Percentiles rank a stretch among this genome's conserved stretches.
Evolutionary conservation across 805 yeast genomes (phyloP).

Genomic region (Ogataea populi-albae): DNA sequence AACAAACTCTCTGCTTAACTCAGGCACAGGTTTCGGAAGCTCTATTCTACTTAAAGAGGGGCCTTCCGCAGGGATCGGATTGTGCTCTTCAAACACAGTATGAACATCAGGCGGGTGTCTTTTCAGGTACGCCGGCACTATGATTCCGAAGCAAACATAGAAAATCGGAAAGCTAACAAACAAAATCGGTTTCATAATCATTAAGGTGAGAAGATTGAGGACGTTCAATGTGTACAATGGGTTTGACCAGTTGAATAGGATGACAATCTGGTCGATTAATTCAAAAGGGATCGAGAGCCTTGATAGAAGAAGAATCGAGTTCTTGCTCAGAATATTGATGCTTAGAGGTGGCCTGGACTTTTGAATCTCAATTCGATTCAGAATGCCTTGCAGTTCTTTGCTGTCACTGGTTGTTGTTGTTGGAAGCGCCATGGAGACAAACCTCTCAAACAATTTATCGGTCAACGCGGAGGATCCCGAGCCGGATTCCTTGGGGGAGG

Average conservation of each 20-base stretch:
- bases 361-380: slow-evolving; percentile 57
- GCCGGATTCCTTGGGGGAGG: slow-evolving; percentile 11
- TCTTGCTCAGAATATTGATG: slow-evolving; percentile 65
- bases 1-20: slow-evolving; percentile 72
- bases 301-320: slow-evolving; percentile 60
- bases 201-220: slow-evolving; percentile 31
- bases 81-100: slow-evolving; percentile 27
- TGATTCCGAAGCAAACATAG: slow-evolving; percentile 48
- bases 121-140: slow-evolving; percentile 64
- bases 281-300: slow-evolving; percentile 62
- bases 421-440: slow-evolving; percentile 71
- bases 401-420: slow-evolving; percentile 48
- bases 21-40: slow-evolving; percentile 70
- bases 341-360: slow-evolving; percentile 66
- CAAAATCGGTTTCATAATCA: slow-evolving; percentile 60
- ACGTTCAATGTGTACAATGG: slow-evolving; percentile 61
- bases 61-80: slow-evolving; percentile 49
- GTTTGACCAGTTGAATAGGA: slow-evolving; percentile 61
- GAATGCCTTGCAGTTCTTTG: slow-evolving; percentile 35
- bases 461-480: slow-evolving; percentile 36
- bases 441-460: slow-evolving; percentile 70
- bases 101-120: slow-evolving; percentile 61
- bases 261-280: slow-evolving; percentile 52
- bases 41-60: slow-evolving; percentile 48
- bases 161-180: slow-evolving; percentile 53